These are phyloP conservation scores for Magnaporthiopsis poae DNA, from an alignment of 2,329 filamentous ascomycete genomes.

Conservation along the genomic window DNA sequence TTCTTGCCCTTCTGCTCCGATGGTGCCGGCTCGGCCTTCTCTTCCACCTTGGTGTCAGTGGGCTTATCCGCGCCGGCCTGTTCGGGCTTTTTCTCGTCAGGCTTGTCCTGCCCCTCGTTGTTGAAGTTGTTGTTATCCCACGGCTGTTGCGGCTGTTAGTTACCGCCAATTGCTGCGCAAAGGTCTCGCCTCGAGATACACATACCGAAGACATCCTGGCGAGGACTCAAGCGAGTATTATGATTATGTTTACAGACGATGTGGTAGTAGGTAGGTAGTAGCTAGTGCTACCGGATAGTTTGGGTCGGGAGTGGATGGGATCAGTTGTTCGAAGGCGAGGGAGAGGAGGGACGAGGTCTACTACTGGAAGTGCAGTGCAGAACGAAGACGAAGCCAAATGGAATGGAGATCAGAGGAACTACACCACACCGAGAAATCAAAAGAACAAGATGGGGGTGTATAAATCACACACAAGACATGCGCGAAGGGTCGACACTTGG, in stretches of 20 bases:
- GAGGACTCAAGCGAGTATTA: background rate
- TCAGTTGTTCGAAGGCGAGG: background rate
- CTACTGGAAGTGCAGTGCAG: background rate
- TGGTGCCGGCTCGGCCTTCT: slow-evolving; percentile 10
- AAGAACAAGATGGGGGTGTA: slow-evolving; percentile 2
- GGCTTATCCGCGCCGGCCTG: slow-evolving; percentile 5
- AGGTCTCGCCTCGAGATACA: background rate
- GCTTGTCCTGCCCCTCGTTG: slow-evolving; percentile 11
- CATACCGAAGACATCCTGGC: slow-evolving; percentile 3
- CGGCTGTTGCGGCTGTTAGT: background rate
- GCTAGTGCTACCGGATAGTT: background rate
- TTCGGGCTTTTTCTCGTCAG: slow-evolving; percentile 3
- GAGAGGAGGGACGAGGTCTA: background rate
- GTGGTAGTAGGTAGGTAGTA: background rate
- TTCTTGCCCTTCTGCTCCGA: slow-evolving; percentile 3
- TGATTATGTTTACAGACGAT: background rate
- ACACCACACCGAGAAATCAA: background rate
- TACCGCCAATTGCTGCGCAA: background rate
- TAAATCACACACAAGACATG: slow-evolving; percentile 3
- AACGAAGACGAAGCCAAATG: background rate
- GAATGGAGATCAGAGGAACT: background rate
- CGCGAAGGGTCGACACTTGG: slow-evolving; percentile 1
- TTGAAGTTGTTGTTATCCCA: slow-evolving; percentile 2
- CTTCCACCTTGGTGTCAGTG: slow-evolving; percentile 7
- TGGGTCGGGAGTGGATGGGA: background rate